A percentile compares a stretch with the other conserved stretches of the same genome.
Conservation (phyloP, 306 rosid genomes). For the Comarum palustre region DNA sequence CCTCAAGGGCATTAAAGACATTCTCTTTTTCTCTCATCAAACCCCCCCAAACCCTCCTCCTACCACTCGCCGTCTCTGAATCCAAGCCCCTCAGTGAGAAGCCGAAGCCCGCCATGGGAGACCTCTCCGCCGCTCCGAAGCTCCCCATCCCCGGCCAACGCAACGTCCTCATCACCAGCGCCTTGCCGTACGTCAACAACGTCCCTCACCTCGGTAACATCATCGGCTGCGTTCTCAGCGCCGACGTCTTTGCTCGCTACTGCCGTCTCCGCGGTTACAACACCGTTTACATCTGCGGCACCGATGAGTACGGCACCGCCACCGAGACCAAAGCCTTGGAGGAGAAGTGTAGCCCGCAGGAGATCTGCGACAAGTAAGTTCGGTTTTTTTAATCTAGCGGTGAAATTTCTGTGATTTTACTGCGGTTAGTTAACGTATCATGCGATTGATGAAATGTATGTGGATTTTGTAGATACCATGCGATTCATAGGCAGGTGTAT, state of each 20-base stretch:
- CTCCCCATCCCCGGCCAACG: slow-evolving; percentile 77
- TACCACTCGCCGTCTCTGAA: background rate
- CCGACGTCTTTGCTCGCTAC: slow-evolving; percentile 87
- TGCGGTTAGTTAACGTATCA: background rate
- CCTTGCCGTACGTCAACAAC: slow-evolving; percentile 93
- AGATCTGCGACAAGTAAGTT: slow-evolving; percentile 85
- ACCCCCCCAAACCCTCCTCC: background rate
- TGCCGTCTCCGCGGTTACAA: slow-evolving; percentile 84
- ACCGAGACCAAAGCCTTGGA: slow-evolving; percentile 96
- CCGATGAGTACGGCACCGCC: slow-evolving; percentile 92
- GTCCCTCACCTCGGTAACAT: slow-evolving; percentile 96
- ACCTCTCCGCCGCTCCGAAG: slow-evolving; percentile 33
- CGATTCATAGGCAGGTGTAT: slow-evolving; percentile 78
- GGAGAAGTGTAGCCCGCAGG: slow-evolving; percentile 81
- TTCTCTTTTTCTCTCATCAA: background rate
- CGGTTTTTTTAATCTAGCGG: background rate
- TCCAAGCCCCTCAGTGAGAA: background rate
- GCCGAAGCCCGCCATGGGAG: slow-evolving; percentile 24
- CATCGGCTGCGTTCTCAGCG: slow-evolving; percentile 91
- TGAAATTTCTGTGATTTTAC: slow-evolving; percentile 1
- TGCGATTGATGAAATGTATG: background rate
- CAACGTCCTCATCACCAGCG: slow-evolving; percentile 92
- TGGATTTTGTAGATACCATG: slow-evolving; percentile 55
- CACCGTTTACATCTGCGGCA: slow-evolving; percentile 80
- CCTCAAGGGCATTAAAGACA: background rate